phyloP scores from a whole-genome alignment of 1,284 basidiomycete species.

The Anthracocystis panici-leucophaei region DNA sequence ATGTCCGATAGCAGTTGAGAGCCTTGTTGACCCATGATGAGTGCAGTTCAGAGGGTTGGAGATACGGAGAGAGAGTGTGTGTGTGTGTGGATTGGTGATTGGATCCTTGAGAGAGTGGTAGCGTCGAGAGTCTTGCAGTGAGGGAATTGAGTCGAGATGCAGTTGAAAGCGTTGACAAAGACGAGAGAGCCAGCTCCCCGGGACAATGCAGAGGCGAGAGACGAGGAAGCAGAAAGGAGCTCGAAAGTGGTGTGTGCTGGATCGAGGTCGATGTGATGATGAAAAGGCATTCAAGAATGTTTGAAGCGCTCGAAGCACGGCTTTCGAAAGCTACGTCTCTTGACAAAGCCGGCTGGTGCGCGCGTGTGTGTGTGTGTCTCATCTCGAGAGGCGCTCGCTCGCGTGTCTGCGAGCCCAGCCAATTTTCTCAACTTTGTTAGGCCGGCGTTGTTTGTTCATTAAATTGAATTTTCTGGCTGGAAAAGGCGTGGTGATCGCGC shows the following conservation, averaged over 20 bases:
- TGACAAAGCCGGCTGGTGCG: conserved; percentile 5
- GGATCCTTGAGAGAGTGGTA: neutral
- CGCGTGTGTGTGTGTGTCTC: conserved; percentile 8
- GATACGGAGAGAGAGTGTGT: neutral
- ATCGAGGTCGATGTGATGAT: neutral
- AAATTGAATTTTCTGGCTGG: neutral
- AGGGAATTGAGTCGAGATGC: neutral
- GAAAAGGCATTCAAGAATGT: neutral
- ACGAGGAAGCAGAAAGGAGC: no score
- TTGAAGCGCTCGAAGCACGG: neutral
- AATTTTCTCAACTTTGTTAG: conserved; percentile 2
- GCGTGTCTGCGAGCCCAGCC: neutral
- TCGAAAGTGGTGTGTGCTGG: neutral
- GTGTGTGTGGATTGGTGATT: no score
- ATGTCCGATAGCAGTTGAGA: conserved; percentile 95
- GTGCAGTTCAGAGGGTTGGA: neutral
- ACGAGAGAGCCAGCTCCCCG: conserved; percentile 17
- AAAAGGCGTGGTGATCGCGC: conserved; percentile 34
- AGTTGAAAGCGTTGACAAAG: neutral
- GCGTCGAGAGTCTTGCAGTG: neutral
- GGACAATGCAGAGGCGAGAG: neutral
- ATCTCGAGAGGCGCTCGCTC: neutral
- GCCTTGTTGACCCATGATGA: conserved; percentile 73
- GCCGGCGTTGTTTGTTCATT: neutral
- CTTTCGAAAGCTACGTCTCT: neutral